Conservation (phyloP, 2,329 filamentous ascomycete genomes). For the Fusarium sarcochroum region DNA sequence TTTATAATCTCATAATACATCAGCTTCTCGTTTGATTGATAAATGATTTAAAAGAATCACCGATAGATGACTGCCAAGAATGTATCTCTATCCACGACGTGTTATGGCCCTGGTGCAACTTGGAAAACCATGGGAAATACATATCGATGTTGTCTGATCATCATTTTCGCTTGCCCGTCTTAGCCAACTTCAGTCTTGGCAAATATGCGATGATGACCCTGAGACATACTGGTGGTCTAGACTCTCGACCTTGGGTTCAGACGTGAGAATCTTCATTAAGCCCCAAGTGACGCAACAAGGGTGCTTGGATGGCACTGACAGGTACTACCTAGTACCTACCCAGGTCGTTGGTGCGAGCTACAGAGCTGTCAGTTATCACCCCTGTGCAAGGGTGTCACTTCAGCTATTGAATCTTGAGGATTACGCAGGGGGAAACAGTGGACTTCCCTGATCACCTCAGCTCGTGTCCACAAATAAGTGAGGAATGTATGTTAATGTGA, state of each 20-base stretch:
- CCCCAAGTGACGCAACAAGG: constrained; percentile 22
- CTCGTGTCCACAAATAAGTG: neutral
- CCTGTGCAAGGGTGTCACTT: constrained; percentile 4
- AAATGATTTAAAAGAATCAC: neutral
- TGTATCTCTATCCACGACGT: constrained; percentile 5
- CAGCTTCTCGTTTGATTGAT: neutral
- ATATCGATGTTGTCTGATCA: constrained; percentile 15
- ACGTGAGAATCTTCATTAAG: constrained; percentile 16
- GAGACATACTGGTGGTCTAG: constrained; percentile 31
- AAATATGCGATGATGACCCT: neutral
- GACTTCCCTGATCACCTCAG: neutral
- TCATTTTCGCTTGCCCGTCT: constrained; percentile 4
- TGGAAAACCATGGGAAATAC: constrained; percentile 23
- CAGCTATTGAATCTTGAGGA: constrained; percentile 19
- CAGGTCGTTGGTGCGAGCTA: neutral
- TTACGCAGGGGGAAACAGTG: constrained; percentile 1
- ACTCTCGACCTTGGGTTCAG: constrained; percentile 8
- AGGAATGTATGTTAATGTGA: neutral
- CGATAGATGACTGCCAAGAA: constrained; percentile 7
- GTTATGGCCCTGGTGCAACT: neutral
- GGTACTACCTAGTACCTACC: neutral
- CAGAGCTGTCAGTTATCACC: constrained; percentile 8
- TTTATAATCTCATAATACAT: constrained; percentile 16
- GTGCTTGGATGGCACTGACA: constrained; percentile 7
- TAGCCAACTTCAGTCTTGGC: constrained; percentile 10